Evolutionary conservation across 2,329 filamentous ascomycete species (phyloP), one percentile per base, ranked within the genome.

Genomic region (Calonectria pseudoturangicola): DNA sequence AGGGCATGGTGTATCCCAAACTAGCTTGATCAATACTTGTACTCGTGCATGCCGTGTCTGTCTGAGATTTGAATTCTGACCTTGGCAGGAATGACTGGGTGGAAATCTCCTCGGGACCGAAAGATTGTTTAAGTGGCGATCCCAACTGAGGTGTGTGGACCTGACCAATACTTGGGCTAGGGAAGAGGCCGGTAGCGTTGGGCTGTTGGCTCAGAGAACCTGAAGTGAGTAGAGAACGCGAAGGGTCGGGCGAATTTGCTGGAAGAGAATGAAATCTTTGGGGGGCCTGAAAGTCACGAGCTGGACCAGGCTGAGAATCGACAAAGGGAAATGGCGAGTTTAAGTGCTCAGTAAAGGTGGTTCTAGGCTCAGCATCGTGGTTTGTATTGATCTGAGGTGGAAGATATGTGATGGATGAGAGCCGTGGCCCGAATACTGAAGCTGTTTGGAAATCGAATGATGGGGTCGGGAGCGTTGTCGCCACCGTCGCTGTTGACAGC

Each of bases 81-180:
- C 12, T n/a, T 3, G 66, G 27, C 12, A 25, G 21, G 16, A 56
- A 28, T 16, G 51, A 25, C 3, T 70, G 65, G 15, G 10, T 43
- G 43, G 43, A 41, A 7, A 65, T 15, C 10, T 69, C 25, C 6
- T 69, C 67, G 16, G 71, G 67, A n/a, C 62, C 51, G 33, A 80
- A 71, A 3, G 71, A 76, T 30, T 77, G 71, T 54, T 68, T 77
- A 2, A 83, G 71, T 15, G 81, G 81, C 9, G 82, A 84, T 30
- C 79, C 72, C 10, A 82, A 71, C 1, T 72, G 76, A 12, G 81
- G 81, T 25, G 68, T 74, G n/a, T 82, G 71, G 4, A 56, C 36
- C 18, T 70, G 58, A 12, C 66, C 67, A 15, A 47, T 68, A 9
- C 70, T 70, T 51, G 68, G 75, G 28, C 64, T 66, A 28, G 75